Conservation (phyloP, 2,329 filamentous ascomycete genomes). For the Verticillium tricorpus region DNA sequence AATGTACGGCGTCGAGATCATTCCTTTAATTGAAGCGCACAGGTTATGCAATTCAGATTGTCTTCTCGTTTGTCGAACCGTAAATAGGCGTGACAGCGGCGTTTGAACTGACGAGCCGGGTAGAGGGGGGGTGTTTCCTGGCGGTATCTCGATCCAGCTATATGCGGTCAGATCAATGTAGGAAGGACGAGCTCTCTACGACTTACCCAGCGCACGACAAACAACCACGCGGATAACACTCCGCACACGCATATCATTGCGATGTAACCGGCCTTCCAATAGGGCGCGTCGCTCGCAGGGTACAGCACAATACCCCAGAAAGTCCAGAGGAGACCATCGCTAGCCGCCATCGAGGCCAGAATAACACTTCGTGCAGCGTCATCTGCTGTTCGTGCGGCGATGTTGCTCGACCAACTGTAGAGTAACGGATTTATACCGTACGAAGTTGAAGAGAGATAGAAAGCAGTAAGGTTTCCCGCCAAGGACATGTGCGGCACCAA, state of each 20-base stretch:
- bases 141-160: slow-evolving; percentile 1
- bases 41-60: neutral
- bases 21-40: too few species aligned
- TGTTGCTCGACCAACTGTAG: slow-evolving; percentile 21
- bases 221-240: neutral
- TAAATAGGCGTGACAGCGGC: neutral
- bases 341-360: slow-evolving; percentile 34
- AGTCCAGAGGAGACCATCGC: slow-evolving; percentile 32
- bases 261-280: slow-evolving; percentile 28
- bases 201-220: slow-evolving; percentile 2
- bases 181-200: too few species aligned
- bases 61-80: neutral
- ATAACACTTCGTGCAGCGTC: slow-evolving; percentile 34
- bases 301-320: slow-evolving; percentile 41
- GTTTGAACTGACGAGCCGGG: neutral
- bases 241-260: slow-evolving; percentile 12
- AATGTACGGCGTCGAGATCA: too few species aligned
- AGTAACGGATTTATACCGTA: slow-evolving; percentile 21
- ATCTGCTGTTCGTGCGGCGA: slow-evolving; percentile 21
- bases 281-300: slow-evolving; percentile 34
- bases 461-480: slow-evolving; percentile 14
- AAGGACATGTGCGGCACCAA: slow-evolving; percentile 15
- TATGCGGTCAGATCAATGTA: neutral
- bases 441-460: slow-evolving; percentile 17
- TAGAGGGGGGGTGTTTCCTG: neutral